Evolutionary conservation across 2,329 filamentous ascomycete genomes (phyloP), one percentile per base, ranked within the genome.

Genomic region (Pseudogymnoascus sp.): DNA sequence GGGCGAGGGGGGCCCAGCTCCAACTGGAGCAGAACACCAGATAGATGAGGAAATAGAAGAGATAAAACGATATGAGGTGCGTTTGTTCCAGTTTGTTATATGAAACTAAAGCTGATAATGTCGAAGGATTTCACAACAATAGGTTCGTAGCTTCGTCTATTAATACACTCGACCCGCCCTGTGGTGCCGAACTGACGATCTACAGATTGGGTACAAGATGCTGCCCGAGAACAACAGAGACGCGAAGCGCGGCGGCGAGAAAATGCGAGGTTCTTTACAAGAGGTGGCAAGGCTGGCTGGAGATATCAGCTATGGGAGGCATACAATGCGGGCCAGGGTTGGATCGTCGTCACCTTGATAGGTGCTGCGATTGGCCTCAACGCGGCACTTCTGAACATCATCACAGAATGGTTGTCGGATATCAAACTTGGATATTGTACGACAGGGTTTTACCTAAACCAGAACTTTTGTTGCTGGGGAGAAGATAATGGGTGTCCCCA

Each of bases 391-490:
- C 78, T 99, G 65, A 97, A 96, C 73, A 97, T 99, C 68, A 85
- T 96, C 46, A 97, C 93, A 8, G 95, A 99, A 77, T 99, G 95
- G 93, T 79, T 99, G 66, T 89, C 91, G 37, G 95, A 99, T 77
- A 88, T 97, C 74, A 99, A 97, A 79, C 81, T 93, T 72, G 95
- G 95, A n/a, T 88, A 97, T 76, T 99, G 95, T 80, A 89, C 87
- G 11, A 97, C 93, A 7, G 93, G 88, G 2, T 99, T 97, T 75
- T 99, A 99, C 74, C 82, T 99, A 64, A 99, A 99, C 75, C 91
- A 97, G 81, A 89, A 85, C 74, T 99, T 99, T 75, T 99, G 95
- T 77, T 99, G 95, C 75, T 99, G 93, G 92, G 95, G 95, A 38
- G 90, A 95, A 63, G 92, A 97, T 70, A 89, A 85, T 72, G 93